Evolutionary conservation across 352 stramenopile genomes (phyloP), one percentile per base, ranked within the genome.

Genomic region (Bremia lactucae): DNA sequence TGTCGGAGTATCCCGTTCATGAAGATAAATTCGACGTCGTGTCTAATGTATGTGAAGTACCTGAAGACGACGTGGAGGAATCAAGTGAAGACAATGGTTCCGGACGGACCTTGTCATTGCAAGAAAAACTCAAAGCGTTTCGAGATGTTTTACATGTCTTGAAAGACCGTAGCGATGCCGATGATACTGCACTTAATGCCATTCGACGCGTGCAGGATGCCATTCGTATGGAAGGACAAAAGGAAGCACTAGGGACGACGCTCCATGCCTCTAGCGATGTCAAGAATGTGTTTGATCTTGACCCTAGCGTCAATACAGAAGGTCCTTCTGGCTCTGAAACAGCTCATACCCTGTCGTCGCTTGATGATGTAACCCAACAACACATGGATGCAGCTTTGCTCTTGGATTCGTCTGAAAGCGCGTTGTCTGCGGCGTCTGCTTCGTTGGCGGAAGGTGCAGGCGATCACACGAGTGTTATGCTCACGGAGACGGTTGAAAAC

Each of bases 21-120:
- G 78, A 87, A 55, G 78, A 91, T 42, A 86, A 85, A 41, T 87
- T 91, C 15, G 78, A 91, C 22, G 58, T 85, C n/a, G 62, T 90
- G 13, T 65, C 83, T 35, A 71, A 62, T 18, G 37, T 63, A 1
- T 74, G 75, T 33, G 71, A 87, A 28, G 68, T 87, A 7, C 66
- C 71, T 0, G 74, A 86, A 39, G 75, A 87, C 19, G 74, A 84
- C 6, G 55, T 79, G 3, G 63, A 81, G 2, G 75, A 84, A 8
- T 55, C 66, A 1, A 52, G 58, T 3, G 68, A 75, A 31, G 71
- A 79, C 21, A 56, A n/a, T n/a, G n/a, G 40, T 3, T 36, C 50
- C 3, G 43, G 46, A 4, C 51, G 54, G 1, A 77, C 62, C 10
- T 46, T 83, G 18, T 83, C 77, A 21, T 43, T 85, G 6, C 77